Percentiles rank a stretch among this genome's conserved stretches.
phyloP scores from a whole-genome alignment of 768 basidiomycete genomes.

The Aureoboletus auriporus region DNA sequence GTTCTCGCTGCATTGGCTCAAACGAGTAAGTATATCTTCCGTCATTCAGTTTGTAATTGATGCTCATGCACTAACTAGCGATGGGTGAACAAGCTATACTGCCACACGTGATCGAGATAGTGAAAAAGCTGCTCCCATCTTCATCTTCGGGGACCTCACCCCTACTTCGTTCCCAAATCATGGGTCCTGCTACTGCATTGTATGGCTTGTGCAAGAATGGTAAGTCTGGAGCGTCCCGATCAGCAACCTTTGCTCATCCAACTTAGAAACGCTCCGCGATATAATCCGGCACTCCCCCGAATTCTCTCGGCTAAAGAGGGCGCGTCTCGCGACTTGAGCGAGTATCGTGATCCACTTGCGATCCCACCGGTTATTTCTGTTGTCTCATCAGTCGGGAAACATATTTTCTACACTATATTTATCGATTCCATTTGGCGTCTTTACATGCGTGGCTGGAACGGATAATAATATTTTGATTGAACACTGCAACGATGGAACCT shows the following conservation, averaged over 20 bases:
- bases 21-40: not conserved
- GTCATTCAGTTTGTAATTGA: not conserved
- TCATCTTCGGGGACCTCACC: not conserved
- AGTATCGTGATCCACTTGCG: no score
- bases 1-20: constrained; percentile 6
- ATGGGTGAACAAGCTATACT: constrained; percentile 2
- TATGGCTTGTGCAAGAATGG: constrained; percentile 4
- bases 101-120: not conserved
- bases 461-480: no score
- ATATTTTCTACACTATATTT: no score
- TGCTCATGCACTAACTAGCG: not conserved
- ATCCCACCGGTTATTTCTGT: no score
- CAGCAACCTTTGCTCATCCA: not conserved
- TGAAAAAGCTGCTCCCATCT: constrained; percentile 1
- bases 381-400: no score
- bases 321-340: no score
- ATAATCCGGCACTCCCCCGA: not conserved
- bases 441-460: no score
- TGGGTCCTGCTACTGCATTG: not conserved
- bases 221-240: not conserved
- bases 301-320: no score
- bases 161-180: not conserved
- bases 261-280: not conserved
- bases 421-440: no score
- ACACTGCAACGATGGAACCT: no score